These are phyloP conservation scores for Paramecium octaurelia DNA, from an alignment of 73 alveolate species.

Conservation along the genomic window DNA sequence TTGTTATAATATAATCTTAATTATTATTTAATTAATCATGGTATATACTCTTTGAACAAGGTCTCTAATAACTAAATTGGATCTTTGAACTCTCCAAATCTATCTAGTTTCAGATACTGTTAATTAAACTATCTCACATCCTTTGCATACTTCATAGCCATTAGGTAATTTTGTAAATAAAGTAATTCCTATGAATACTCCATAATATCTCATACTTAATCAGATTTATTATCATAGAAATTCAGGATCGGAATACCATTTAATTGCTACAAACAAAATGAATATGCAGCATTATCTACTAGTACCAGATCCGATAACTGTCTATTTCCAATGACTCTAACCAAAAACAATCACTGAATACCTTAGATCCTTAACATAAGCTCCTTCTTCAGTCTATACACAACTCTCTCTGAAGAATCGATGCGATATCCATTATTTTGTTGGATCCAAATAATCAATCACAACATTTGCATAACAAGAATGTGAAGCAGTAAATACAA, in stretches of 20 bases:
- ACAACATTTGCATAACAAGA: constrained; percentile 65
- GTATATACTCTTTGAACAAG: background rate
- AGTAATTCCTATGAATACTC: background rate
- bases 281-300: constrained; percentile 59
- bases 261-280: constrained; percentile 35
- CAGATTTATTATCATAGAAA: constrained; percentile 54
- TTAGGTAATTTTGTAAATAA: background rate
- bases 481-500: constrained; percentile 67
- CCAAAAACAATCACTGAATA: background rate
- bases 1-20: background rate
- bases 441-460: constrained; percentile 64
- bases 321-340: constrained; percentile 34
- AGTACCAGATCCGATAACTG: constrained; percentile 39
- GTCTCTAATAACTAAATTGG: constrained; percentile 29
- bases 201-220: background rate
- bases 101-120: background rate
- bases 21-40: background rate
- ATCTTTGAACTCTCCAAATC: background rate
- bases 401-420: constrained; percentile 66
- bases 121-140: constrained; percentile 21
- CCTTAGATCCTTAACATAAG: constrained; percentile 62
- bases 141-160: background rate
- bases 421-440: constrained; percentile 45
- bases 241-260: constrained; percentile 56
- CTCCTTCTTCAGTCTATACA: constrained; percentile 63